Percentiles rank a stretch among this genome's conserved stretches.
phyloP scores from a whole-genome alignment of 805 yeast species.

The Starmerella kuoi region DNA sequence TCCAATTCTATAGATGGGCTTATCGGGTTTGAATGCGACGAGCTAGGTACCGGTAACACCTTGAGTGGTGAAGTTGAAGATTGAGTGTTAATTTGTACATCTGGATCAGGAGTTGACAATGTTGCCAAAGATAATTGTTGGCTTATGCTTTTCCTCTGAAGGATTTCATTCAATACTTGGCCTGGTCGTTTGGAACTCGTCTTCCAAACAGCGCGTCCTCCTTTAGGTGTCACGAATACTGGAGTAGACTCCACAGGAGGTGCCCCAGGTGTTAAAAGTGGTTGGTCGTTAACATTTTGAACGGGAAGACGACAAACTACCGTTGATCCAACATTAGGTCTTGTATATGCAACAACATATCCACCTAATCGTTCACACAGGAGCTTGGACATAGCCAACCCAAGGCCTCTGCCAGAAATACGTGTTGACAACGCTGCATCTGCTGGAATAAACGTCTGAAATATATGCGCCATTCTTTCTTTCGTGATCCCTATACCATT shows the following conservation, averaged over 20 bases:
- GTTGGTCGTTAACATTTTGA: background rate
- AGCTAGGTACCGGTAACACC: background rate
- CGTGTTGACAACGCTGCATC: conserved; percentile 85
- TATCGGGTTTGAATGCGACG: background rate
- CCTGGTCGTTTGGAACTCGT: conserved; percentile 1
- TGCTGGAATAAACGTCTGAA: conserved; percentile 94
- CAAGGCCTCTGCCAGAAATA: conserved; percentile 92
- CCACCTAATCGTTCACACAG: conserved; percentile 84
- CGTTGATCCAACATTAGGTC: conserved; percentile 23
- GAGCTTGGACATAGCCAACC: conserved; percentile 78
- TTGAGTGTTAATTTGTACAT: background rate
- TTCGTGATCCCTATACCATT: conserved; percentile 89
- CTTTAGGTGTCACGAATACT: background rate
- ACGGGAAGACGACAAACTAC: conserved; percentile 19
- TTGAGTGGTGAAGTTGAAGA: background rate
- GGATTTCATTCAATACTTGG: background rate
- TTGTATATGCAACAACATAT: conserved; percentile 36
- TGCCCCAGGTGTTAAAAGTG: background rate
- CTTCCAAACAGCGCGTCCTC: conserved; percentile 6
- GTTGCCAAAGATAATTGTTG: background rate
- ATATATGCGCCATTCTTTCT: conserved; percentile 65
- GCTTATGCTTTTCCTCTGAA: background rate
- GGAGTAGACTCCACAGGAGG: background rate
- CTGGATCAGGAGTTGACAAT: background rate
- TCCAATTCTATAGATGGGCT: background rate